Conservation (phyloP, 1,284 basidiomycete genomes). For the Takashimella tepidaria region DNA sequence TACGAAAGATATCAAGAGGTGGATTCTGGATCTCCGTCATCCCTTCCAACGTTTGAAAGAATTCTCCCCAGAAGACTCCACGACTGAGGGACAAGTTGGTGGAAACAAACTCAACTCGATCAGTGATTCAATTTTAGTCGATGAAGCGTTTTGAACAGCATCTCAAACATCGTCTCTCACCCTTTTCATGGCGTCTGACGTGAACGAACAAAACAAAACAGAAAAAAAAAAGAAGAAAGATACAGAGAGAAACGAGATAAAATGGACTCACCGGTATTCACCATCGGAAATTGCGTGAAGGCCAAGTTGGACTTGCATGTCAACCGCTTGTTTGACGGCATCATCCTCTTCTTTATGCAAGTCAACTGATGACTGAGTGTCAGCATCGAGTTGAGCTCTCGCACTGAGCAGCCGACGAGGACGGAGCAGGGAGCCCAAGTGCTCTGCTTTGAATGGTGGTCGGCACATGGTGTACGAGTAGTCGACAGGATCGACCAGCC, state of each 20-base stretch:
- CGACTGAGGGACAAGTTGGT: too few species aligned
- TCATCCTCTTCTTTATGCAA: slow-evolving; percentile 43
- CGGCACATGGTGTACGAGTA: slow-evolving; percentile 4
- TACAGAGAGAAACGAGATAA: too few species aligned
- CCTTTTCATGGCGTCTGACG: too few species aligned
- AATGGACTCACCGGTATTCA: slow-evolving; percentile 39
- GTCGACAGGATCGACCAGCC: not conserved
- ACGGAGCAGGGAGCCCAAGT: slow-evolving; percentile 43
- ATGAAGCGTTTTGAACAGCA: too few species aligned
- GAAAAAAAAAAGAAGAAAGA: not conserved
- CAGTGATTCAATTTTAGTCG: too few species aligned
- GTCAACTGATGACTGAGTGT: slow-evolving; percentile 26
- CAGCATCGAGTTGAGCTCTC: slow-evolving; percentile 31
- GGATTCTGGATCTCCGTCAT: slow-evolving; percentile 59
- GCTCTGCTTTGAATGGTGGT: slow-evolving; percentile 44
- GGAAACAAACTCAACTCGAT: too few species aligned
- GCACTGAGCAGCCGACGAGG: slow-evolving; percentile 33
- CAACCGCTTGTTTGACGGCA: slow-evolving; percentile 44
- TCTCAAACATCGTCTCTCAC: too few species aligned
- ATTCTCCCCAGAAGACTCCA: slow-evolving; percentile 50
- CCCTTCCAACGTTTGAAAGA: slow-evolving; percentile 61
- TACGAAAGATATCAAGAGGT: slow-evolving; percentile 27
- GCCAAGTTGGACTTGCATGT: slow-evolving; percentile 34
- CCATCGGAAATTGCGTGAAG: slow-evolving; percentile 46
- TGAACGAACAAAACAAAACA: too few species aligned